Conservation (phyloP, 495 filamentous ascomycete species). For the Aspergillus indologenus region DNA sequence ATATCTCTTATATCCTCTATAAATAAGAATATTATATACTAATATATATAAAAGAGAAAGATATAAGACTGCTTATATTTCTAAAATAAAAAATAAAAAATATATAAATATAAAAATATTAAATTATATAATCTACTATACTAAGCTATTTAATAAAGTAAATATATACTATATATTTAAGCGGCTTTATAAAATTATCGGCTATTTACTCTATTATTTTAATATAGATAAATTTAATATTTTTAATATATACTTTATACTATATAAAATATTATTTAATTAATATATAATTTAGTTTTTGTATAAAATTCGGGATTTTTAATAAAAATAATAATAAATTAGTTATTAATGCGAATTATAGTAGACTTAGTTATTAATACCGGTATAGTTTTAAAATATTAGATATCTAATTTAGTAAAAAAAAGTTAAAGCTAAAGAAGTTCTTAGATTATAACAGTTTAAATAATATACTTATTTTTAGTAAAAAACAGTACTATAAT, state of each 20-base stretch:
- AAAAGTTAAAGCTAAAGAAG: background rate
- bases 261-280: background rate
- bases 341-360: background rate
- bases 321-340: background rate
- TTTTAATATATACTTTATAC: background rate
- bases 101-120: background rate
- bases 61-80: too few species aligned
- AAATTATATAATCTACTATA: conserved; percentile 1
- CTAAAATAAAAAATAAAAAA: too few species aligned
- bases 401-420: background rate
- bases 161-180: background rate
- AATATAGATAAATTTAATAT: background rate
- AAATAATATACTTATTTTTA: background rate
- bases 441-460: background rate
- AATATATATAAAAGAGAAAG: too few species aligned
- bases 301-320: background rate
- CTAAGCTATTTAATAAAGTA: background rate
- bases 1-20: too few species aligned
- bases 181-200: background rate
- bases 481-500: background rate
- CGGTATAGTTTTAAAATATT: background rate
- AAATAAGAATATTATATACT: too few species aligned
- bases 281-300: background rate
- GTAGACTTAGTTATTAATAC: background rate
- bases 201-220: background rate